phyloP scores from a whole-genome alignment of 2,329 filamentous ascomycete genomes.

The Epichloe scottii region DNA sequence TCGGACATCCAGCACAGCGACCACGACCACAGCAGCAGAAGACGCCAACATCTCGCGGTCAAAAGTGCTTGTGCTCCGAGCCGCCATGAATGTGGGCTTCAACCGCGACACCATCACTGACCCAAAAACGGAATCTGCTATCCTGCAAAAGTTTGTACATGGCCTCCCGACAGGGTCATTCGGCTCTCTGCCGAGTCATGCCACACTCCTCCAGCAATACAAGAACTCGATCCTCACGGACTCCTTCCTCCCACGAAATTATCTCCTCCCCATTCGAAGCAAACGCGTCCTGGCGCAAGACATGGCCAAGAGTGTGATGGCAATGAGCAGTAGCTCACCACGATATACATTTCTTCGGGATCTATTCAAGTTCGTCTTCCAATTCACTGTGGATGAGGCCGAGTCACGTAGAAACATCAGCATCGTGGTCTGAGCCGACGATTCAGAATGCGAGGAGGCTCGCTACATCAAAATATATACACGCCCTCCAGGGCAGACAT shows the following conservation, averaged over 20 bases:
- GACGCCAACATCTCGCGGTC: conserved; percentile 67
- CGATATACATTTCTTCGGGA: conserved; percentile 73
- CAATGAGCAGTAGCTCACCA: conserved; percentile 53
- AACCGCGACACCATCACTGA: conserved; percentile 41
- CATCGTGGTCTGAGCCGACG: conserved; percentile 35
- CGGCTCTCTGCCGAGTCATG: conserved; percentile 58
- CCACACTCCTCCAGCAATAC: conserved; percentile 62
- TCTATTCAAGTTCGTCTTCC: conserved; percentile 73
- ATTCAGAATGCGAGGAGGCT: background rate
- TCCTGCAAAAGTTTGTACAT: conserved; percentile 65
- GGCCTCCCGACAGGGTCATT: conserved; percentile 66
- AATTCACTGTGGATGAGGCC: conserved; percentile 69
- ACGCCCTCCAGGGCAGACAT: background rate
- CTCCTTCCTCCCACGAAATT: conserved; percentile 35
- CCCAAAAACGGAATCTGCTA: conserved; percentile 33
- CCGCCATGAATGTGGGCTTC: conserved; percentile 76
- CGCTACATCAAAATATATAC: background rate
- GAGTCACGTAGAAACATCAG: conserved; percentile 52
- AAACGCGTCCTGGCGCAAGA: conserved; percentile 58
- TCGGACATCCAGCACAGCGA: conserved; percentile 58
- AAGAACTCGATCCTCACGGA: conserved; percentile 68
- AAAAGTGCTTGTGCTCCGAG: conserved; percentile 69
- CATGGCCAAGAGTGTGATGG: conserved; percentile 64
- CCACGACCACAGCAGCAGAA: conserved; percentile 54
- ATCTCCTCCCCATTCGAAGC: conserved; percentile 34